Base-by-base conservation (phyloP, 2,329 filamentous ascomycete genomes). In the Colletotrichum sp. region DNA sequence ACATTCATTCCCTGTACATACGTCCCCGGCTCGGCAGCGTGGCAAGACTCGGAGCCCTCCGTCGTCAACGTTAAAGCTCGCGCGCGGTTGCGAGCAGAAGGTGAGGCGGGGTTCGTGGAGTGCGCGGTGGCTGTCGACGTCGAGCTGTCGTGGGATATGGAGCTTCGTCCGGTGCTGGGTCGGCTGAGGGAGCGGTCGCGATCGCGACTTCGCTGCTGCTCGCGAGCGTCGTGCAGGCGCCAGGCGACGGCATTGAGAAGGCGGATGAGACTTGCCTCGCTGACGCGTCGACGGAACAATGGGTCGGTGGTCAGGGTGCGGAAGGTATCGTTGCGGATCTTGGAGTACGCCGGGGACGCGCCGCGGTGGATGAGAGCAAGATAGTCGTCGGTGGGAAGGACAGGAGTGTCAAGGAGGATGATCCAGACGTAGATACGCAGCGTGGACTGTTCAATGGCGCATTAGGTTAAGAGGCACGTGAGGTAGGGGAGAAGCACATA, bases 1-100 rank as follows among this genome's bases (percentile, higher is more conserved):
- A 99, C 97, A 83, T 99, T 99, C 96, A 99, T 99, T 79, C 97
- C 97, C 85, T 99, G 97, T 4, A 99, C 96, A 81, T 99, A 99
- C 55, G 95, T 96, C 36, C 96, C 95, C 13, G 95, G 91, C 80
- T 95, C 93, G 36, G 87, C 86, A 4, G 87, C 88, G 24, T 84
- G 81, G 73, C 90, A 90, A 9, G 77, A 69, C 52, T 78, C 77
- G 79, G 93, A 90, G 77, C 92, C 89, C 81, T 93, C 92, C 0
- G 90, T 93, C 2, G 91, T 93, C 71, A 93, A 85, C 15, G 91
- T 91, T 72, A 91, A 82, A 36, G 91, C 90, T 44, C 90, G 88
- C n/a, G 89, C 86, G 77, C 91, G 88, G 75, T 85, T 87, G 78
- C 86, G 88, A n/a, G 88, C 84, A 3, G 85, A 85, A 1, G 88